Evolutionary conservation across 305 asterid species (phyloP), one percentile per base, ranked within the genome.

Genomic region (Fraxinus greggii): DNA sequence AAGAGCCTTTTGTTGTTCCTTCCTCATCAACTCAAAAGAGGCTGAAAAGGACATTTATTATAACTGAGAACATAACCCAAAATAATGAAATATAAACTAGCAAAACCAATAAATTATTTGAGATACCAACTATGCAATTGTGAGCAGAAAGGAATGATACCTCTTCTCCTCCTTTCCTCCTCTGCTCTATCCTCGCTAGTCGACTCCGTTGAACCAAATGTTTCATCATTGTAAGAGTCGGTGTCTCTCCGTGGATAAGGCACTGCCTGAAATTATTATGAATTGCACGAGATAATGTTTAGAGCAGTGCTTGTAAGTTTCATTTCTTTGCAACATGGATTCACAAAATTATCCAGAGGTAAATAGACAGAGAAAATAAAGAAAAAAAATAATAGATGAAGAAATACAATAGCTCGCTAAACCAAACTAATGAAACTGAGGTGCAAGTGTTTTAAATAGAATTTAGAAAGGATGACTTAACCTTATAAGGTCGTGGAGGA

Each of bases 401-500:
- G 40, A 29, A 28, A 69, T 23, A 28, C 9, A 23, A 33, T 67
- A 26, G 38, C 75, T 69, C 1, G 40, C 40, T 29, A 69, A 69
- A 31, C 75, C 24, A 31, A 69, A 69, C 10, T 5, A 29, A 15
- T 69, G 75, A 15, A 69, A 13, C 40, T 28, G 38, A 69, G 10
- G 75, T 15, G 40, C 75, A 35, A 29, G 75, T 7, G 15, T 69
- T 69, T 31, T 29, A 28, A 13, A 29, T 28, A 31, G 75, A 29
- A 12, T 69, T 29, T 69, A 15, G 23, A 13, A 69, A 69, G 75
- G 75, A 69, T 69, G 40, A 83, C 40, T 83, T 80, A 56, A 95
- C 99, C 98, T 97, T 97, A 84, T 91, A 97, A 77, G 99, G 98
- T 29, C 97, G 95, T 86, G 99, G 99, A 86, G 99, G 99, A 67